Evolutionary conservation across 2,329 filamentous ascomycete species (phyloP).

Genomic region (Cladosporium sp.): DNA sequence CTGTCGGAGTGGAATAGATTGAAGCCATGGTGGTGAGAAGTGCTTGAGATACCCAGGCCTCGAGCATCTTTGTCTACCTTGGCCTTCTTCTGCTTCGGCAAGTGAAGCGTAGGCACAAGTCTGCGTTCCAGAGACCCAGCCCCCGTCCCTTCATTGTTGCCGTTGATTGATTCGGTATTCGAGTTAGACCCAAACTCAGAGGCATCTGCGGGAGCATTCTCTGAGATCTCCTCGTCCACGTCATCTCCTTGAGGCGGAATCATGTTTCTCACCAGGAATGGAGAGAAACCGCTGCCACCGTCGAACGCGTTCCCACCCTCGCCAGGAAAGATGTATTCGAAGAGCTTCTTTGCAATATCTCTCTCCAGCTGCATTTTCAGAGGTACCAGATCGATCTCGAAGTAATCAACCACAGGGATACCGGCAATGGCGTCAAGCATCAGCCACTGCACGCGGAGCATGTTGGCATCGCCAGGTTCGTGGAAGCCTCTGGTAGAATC

Average conservation of each 20-base stretch:
- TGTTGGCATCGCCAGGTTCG: conserved; percentile 70
- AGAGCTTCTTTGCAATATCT: conserved; percentile 87
- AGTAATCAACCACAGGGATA: conserved; percentile 95
- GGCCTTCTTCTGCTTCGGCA: conserved; percentile 39
- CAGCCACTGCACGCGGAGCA: conserved; percentile 94
- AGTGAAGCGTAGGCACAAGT: conserved; percentile 75
- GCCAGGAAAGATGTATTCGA: conserved; percentile 96
- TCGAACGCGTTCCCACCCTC: conserved; percentile 56
- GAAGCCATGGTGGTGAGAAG: conserved; percentile 40
- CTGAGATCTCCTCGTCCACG: conserved; percentile 44
- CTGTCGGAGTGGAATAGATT: conserved; percentile 43
- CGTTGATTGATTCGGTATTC: not conserved
- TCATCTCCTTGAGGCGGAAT: conserved; percentile 47
- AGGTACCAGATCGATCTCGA: conserved; percentile 90
- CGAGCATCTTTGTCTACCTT: conserved; percentile 29
- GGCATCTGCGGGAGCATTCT: conserved; percentile 3
- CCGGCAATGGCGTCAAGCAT: conserved; percentile 98
- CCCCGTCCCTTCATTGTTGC: conserved; percentile 53
- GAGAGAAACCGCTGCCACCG: conserved; percentile 59
- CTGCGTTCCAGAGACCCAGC: conserved; percentile 78
- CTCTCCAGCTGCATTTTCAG: conserved; percentile 91
- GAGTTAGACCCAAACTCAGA: not conserved
- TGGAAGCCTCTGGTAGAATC: conserved; percentile 60
- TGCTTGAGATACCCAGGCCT: conserved; percentile 35
- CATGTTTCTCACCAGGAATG: conserved; percentile 59